These are phyloP conservation scores for Fomitopsis betulina DNA, from an alignment of 1,284 basidiomycete genomes.

Conservation along the genomic window DNA sequence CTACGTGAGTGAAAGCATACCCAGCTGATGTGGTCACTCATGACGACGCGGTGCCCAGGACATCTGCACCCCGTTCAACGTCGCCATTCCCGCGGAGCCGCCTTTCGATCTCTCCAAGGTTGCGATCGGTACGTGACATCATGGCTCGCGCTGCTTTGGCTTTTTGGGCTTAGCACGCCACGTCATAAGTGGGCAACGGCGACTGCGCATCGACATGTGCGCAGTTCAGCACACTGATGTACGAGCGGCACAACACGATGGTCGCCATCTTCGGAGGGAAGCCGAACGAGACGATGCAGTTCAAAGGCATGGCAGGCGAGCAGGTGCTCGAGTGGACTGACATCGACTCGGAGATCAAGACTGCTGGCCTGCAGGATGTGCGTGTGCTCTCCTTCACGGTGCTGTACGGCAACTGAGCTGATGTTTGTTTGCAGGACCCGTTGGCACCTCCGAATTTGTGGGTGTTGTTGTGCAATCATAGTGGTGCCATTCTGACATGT, in stretches of 20 bases:
- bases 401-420: background rate
- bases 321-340: constrained; percentile 63
- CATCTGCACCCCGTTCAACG: constrained; percentile 33
- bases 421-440: constrained; percentile 38
- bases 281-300: constrained; percentile 46
- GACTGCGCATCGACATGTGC: constrained; percentile 65
- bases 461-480: constrained; percentile 15
- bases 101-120: constrained; percentile 47
- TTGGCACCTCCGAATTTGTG: constrained; percentile 57
- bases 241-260: constrained; percentile 50
- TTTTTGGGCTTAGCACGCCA: background rate
- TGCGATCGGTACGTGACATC: constrained; percentile 9
- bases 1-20: constrained; percentile 32
- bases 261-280: constrained; percentile 60
- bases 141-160: background rate
- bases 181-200: constrained; percentile 33
- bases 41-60: constrained; percentile 20
- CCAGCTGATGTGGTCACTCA: background rate
- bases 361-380: constrained; percentile 51
- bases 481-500: background rate
- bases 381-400: constrained; percentile 18
- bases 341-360: constrained; percentile 61
- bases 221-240: constrained; percentile 61
- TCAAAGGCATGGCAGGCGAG: constrained; percentile 65
- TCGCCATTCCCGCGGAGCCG: constrained; percentile 43